A percentile compares a stretch with the other conserved stretches of the same genome.
These are phyloP conservation scores for Aureobasidium sp. DNA, from an alignment of 2,329 filamentous ascomycete species.

Conservation along the genomic window DNA sequence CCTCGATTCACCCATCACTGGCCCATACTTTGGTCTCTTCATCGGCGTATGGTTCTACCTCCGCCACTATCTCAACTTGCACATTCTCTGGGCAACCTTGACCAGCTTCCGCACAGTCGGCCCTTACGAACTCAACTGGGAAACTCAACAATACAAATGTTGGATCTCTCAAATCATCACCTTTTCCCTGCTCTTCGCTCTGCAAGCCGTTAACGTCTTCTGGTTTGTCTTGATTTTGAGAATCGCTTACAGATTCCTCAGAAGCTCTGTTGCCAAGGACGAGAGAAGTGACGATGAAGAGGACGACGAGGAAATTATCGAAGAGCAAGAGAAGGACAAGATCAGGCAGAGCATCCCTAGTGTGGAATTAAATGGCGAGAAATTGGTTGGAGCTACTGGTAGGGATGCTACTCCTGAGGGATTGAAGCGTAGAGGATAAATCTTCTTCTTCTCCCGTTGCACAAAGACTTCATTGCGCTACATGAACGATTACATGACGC, in stretches of 20 bases:
- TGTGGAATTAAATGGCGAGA: background rate
- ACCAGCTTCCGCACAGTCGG: conserved; percentile 68
- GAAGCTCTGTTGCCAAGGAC: conserved; percentile 54
- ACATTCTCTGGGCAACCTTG: conserved; percentile 66
- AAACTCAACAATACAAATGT: conserved; percentile 69
- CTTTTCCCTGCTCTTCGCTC: conserved; percentile 51
- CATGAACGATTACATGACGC: too few relatives aligned
- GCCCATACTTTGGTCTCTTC: conserved; percentile 77
- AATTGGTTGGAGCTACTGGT: background rate
- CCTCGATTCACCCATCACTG: conserved; percentile 68
- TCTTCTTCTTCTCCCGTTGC: too few relatives aligned
- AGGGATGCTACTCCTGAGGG: background rate
- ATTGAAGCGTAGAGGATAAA: background rate
- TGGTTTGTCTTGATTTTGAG: conserved; percentile 72
- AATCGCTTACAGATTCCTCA: conserved; percentile 63
- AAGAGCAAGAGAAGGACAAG: conserved; percentile 4
- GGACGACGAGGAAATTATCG: conserved; percentile 36
- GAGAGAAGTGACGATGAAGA: conserved; percentile 67
- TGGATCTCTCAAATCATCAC: conserved; percentile 61
- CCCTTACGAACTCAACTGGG: conserved; percentile 70
- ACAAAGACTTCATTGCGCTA: too few relatives aligned
- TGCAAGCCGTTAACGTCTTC: conserved; percentile 72
- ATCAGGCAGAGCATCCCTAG: background rate
- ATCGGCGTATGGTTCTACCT: conserved; percentile 81
- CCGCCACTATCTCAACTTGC: conserved; percentile 75